phyloP scores from a whole-genome alignment of 176 grass and related monocot species.

The Oryza coarctata region DNA sequence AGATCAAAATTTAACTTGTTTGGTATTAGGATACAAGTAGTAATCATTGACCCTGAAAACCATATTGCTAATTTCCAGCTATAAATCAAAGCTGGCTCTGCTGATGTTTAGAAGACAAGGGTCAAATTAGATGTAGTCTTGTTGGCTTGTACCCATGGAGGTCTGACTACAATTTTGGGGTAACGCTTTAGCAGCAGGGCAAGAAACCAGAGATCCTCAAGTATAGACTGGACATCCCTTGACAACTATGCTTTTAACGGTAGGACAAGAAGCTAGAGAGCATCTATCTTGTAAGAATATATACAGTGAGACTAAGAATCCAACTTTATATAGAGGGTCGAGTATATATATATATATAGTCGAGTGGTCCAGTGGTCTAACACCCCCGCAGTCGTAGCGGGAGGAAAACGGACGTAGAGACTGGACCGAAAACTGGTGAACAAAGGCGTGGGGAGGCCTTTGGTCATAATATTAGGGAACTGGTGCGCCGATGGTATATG shows the following conservation, averaged over 20 bases:
- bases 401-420: no score
- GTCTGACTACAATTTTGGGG: conserved; percentile 25
- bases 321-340: no score
- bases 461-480: no score
- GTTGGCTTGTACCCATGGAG: conserved; percentile 73
- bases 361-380: no score
- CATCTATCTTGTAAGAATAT: no score
- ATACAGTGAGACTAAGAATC: no score
- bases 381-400: no score
- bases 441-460: no score
- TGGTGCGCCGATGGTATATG: no score
- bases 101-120: conserved; percentile 41
- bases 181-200: not conserved
- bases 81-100: conserved; percentile 16
- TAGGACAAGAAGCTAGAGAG: conserved; percentile 74
- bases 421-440: no score
- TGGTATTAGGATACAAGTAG: not conserved
- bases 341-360: no score
- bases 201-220: conserved; percentile 8
- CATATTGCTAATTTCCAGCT: not conserved
- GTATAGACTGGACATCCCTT: conserved; percentile 68
- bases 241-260: conserved; percentile 59
- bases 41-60: not conserved
- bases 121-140: conserved; percentile 50
- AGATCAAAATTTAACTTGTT: not conserved